Percentiles rank a stretch among this genome's conserved stretches.
Conservation (phyloP, 805 yeast genomes). For the Candida patagonica region DNA sequence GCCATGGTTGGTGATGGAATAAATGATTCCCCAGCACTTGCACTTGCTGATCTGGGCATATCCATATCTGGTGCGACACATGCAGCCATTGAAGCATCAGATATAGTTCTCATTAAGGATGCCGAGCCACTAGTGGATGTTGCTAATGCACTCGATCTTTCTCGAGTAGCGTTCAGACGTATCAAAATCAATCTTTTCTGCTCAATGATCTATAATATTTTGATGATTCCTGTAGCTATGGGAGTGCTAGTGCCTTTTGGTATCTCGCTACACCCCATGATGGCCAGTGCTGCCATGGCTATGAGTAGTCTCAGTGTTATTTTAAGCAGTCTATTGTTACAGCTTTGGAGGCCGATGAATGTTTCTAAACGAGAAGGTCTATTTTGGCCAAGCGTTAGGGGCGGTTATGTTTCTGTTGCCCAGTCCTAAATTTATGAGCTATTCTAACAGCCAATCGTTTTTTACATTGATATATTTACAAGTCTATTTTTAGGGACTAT, state of each 20-base stretch:
- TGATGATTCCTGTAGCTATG: constrained; percentile 95
- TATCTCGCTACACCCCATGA: constrained; percentile 66
- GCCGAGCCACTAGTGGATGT: constrained; percentile 29
- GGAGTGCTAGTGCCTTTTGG: constrained; percentile 77
- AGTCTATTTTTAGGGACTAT: too few species aligned
- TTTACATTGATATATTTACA: too few species aligned
- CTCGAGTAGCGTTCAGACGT: constrained; percentile 58
- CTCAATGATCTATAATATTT: constrained; percentile 74
- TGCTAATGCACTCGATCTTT: constrained; percentile 52
- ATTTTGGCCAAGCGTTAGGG: too few species aligned
- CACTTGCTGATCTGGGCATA: constrained; percentile 79
- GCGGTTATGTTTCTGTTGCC: too few species aligned
- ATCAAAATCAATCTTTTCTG: constrained; percentile 77
- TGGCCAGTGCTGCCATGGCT: constrained; percentile 93
- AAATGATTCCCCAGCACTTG: constrained; percentile 95
- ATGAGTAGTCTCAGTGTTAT: constrained; percentile 86
- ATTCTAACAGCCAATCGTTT: too few species aligned
- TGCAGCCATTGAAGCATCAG: constrained; percentile 95
- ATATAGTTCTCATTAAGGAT: constrained; percentile 54
- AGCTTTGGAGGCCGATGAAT: constrained; percentile 43
- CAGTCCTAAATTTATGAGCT: too few species aligned
- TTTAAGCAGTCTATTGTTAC: constrained; percentile 63
- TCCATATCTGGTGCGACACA: constrained; percentile 92
- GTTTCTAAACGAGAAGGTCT: too few species aligned
- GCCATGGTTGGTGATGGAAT: constrained; percentile 97